phyloP scores from a whole-genome alignment of 148 eudicot genomes.

The Vaccinium myrtillus region DNA sequence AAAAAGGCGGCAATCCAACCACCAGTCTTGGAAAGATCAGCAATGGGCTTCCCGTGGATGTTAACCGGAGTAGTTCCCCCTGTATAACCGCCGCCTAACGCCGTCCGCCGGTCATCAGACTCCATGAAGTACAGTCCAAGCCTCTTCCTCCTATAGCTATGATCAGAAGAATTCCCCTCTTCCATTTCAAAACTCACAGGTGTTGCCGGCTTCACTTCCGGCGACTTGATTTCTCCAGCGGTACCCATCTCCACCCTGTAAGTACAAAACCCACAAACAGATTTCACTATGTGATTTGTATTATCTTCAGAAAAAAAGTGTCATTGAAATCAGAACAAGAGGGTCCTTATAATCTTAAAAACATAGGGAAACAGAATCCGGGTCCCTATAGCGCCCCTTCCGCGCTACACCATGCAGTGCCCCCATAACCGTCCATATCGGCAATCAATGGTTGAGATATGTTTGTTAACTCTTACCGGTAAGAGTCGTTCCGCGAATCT shows the following conservation, averaged over 20 bases:
- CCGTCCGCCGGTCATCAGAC: conserved; percentile 62
- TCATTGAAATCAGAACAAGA: not conserved
- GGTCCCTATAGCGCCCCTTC: no score
- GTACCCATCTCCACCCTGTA: conserved; percentile 24
- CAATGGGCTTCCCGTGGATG: conserved; percentile 61
- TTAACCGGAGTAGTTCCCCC: conserved; percentile 71
- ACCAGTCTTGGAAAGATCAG: conserved; percentile 69
- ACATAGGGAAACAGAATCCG: no score
- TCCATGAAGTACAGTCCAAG: conserved; percentile 62
- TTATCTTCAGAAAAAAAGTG: not conserved
- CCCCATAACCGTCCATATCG: no score
- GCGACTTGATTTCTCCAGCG: conserved; percentile 51
- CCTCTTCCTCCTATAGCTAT: conserved; percentile 39
- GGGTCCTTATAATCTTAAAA: not conserved
- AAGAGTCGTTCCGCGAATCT: no score
- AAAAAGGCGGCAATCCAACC: conserved; percentile 90
- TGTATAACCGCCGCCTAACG: conserved; percentile 67
- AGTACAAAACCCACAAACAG: not conserved
- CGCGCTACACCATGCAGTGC: no score
- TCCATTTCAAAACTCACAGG: not conserved
- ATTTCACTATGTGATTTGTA: not conserved
- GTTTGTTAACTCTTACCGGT: no score
- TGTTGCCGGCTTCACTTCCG: conserved; percentile 22
- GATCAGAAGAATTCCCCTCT: conserved; percentile 14
- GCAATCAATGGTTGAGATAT: no score